Evolutionary conservation across 768 basidiomycete species (phyloP).

Genomic region (Phaeotremella skinneri): DNA sequence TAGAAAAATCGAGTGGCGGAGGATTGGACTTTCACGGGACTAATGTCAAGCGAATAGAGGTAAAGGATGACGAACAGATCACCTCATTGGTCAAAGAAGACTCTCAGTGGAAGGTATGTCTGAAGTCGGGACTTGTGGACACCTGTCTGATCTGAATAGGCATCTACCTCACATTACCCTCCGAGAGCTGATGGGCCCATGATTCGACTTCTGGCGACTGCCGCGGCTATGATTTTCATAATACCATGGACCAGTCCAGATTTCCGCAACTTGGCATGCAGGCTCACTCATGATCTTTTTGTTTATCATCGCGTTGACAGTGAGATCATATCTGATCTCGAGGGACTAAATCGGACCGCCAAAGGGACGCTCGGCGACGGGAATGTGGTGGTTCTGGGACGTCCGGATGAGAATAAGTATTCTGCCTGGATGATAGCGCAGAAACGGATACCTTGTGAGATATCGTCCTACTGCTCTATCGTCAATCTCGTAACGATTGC

Average conservation of each 20-base stretch:
- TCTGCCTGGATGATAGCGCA: slow-evolving; percentile 40
- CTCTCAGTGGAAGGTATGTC: not conserved
- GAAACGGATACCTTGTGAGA: slow-evolving; percentile 64
- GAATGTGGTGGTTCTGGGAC: slow-evolving; percentile 44
- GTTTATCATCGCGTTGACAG: slow-evolving; percentile 70
- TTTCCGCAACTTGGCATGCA: slow-evolving; percentile 58
- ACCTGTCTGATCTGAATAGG: not conserved
- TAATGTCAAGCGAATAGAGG: slow-evolving; percentile 27
- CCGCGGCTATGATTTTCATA: slow-evolving; percentile 62
- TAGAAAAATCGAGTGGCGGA: slow-evolving; percentile 5
- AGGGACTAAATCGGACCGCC: slow-evolving; percentile 43
- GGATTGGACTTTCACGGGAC: slow-evolving; percentile 27
- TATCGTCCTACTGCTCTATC: slow-evolving; percentile 54
- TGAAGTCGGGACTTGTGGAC: not conserved
- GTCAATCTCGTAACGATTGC: too few species aligned
- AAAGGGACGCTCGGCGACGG: slow-evolving; percentile 16
- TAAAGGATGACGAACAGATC: not conserved
- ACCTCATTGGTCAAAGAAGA: not conserved
- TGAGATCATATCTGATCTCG: slow-evolving; percentile 58
- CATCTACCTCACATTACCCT: slow-evolving; percentile 13
- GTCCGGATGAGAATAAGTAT: slow-evolving; percentile 38
- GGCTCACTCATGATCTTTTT: slow-evolving; percentile 67
- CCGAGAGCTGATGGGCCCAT: slow-evolving; percentile 58
- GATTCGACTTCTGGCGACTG: slow-evolving; percentile 64
- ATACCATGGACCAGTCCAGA: slow-evolving; percentile 17